Conservation (phyloP, 352 stramenopile species). For the Aphanomyces astaci region DNA sequence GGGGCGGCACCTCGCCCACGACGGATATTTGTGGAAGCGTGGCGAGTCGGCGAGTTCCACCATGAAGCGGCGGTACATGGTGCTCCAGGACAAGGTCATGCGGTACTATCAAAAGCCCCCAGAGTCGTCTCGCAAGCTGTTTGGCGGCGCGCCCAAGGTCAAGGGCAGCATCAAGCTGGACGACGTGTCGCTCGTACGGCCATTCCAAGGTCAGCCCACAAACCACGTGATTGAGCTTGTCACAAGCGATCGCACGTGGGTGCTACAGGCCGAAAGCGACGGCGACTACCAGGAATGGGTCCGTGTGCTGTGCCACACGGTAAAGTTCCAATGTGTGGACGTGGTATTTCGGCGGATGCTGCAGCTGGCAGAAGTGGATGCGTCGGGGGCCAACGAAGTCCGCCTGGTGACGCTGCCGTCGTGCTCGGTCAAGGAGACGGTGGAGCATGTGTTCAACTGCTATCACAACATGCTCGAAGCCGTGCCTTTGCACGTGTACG, state of each 20-base stretch:
- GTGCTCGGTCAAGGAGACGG: constrained; percentile 76
- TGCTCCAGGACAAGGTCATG: constrained; percentile 59
- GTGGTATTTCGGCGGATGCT: constrained; percentile 76
- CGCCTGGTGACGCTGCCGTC: constrained; percentile 73
- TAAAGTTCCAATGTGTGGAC: constrained; percentile 76
- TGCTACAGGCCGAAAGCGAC: constrained; percentile 59
- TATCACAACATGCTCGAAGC: constrained; percentile 75
- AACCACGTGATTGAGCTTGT: constrained; percentile 65
- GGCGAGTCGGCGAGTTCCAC: constrained; percentile 65
- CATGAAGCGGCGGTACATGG: constrained; percentile 80
- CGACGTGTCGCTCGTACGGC: constrained; percentile 67
- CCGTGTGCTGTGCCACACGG: constrained; percentile 61
- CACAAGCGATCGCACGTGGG: constrained; percentile 70
- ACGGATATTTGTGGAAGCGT: constrained; percentile 69
- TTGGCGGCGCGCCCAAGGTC: constrained; percentile 47
- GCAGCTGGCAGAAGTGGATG: constrained; percentile 72
- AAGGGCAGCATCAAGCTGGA: constrained; percentile 73
- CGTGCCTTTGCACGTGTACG: constrained; percentile 61
- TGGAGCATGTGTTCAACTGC: constrained; percentile 83
- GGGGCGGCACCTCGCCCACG: constrained; percentile 32
- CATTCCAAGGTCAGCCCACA: constrained; percentile 41
- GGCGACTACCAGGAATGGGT: constrained; percentile 70
- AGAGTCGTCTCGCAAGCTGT: constrained; percentile 38
- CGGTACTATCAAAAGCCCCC: constrained; percentile 84
- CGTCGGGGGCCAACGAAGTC: constrained; percentile 74